Base-by-base conservation (phyloP, 768 basidiomycete genomes). In the Russula virescens region DNA sequence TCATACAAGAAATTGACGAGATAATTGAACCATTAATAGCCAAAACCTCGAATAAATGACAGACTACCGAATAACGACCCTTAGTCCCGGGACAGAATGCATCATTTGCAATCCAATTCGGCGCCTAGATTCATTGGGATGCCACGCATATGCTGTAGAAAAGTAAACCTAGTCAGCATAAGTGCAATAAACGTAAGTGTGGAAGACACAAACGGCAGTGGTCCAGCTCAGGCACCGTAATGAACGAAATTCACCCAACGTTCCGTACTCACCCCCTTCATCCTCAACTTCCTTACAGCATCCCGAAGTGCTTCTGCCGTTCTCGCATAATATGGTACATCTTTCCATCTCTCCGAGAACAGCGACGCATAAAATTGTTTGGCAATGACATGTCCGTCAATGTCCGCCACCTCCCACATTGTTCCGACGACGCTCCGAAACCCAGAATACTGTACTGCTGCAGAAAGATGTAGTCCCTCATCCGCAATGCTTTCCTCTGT, bases 401-500 rank as follows among this genome's bases (percentile, higher is more conserved):
- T 26, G 25, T 14, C 47, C 6, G 38, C 38, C 38, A 40, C 13
- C 38, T 5, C 38, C 38, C 38, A 40, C 38, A 40, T 40, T 3
- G 38, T 23, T 8, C 47, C 46, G 4, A 10, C 9, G 16, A 47
- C 46, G 23, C 46, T 23, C 21, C 57, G n/a, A 48, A 56, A 66
- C 18, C 65, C 65, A 50, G 43, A 58, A 4, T 50, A 60, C 18
- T 62, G 57, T 58, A 66, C 52, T 1, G 56, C 65, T 3, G 58
- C 65, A 2, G 58, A 52, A 19, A 64, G 62, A 21, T 55, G 56
- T 2, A 66, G 43, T 5, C n/a, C 57, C 52, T 64, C 62, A 11
- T 66, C 63, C 0, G 58, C 19, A 9, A 52, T n/a, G 18, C n/a
- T 43, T 2, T 58, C 21, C 1, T n/a, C 55, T 2, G 47, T 47